phyloP scores from a whole-genome alignment of 768 basidiomycete genomes.

The Tylopilus rubrobrunneus region DNA sequence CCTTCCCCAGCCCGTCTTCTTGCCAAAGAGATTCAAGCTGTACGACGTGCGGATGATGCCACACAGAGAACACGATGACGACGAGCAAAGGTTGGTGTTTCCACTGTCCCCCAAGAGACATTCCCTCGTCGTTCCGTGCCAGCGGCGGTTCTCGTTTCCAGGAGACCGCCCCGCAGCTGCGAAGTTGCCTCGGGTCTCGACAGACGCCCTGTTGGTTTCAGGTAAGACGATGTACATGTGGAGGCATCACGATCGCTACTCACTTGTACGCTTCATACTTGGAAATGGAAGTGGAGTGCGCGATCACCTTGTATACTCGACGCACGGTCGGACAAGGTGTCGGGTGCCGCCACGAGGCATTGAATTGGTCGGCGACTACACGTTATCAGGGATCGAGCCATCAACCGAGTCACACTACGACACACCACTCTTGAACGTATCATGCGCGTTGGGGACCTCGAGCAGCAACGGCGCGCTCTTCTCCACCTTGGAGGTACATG shows the following conservation, averaged over 20 bases:
- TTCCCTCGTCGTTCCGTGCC: conserved; percentile 68
- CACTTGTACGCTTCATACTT: conserved; percentile 63
- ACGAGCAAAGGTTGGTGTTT: conserved; percentile 47
- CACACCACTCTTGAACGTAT: conserved; percentile 64
- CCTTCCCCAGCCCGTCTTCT: conserved; percentile 74
- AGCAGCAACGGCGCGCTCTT: conserved; percentile 53
- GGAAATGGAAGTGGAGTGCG: conserved; percentile 44
- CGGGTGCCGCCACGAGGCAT: conserved; percentile 63
- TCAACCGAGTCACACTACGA: not conserved
- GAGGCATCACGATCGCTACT: conserved; percentile 7
- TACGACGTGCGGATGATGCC: conserved; percentile 62
- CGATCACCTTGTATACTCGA: conserved; percentile 61
- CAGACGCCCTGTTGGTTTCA: conserved; percentile 38
- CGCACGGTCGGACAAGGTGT: conserved; percentile 55
- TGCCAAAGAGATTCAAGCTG: conserved; percentile 58
- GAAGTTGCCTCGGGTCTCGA: conserved; percentile 62
- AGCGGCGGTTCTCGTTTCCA: conserved; percentile 71
- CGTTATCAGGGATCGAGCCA: conserved; percentile 1
- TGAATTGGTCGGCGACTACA: conserved; percentile 63
- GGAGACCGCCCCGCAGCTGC: conserved; percentile 47
- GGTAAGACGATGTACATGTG: not conserved
- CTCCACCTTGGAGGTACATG: conserved; percentile 53
- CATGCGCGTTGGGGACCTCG: conserved; percentile 56
- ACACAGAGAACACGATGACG: conserved; percentile 57
- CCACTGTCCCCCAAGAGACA: conserved; percentile 66